Evolutionary conservation across 139 green algal genomes (phyloP), one percentile per base, ranked within the genome.

Genomic region (Ostreobium quekettii): DNA sequence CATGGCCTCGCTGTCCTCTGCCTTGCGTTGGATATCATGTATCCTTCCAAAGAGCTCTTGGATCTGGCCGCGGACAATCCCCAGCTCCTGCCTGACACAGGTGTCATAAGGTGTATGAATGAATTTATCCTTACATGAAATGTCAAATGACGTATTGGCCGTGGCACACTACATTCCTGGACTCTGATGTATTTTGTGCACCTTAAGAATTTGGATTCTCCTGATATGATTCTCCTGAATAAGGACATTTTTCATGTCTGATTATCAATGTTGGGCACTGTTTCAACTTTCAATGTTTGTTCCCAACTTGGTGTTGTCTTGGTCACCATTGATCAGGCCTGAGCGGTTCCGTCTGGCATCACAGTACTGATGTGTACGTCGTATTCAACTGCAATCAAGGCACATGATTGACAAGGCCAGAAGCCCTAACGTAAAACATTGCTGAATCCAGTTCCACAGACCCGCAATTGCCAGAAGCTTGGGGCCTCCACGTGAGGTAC

Each of bases 1-100:
- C 85, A 97, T 92, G 19, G 77, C 76, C 77, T 99, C 90, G 64
- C 82, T 96, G 74, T 92, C 81, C 70, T 92, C 87, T 5, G 89
- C 86, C 74, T 96, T 95, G 30, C 60, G 76, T 73, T 93, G 86
- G 64, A 98, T 98, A 47, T 95, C 91, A 2, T 70, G 58, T 8
- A 98, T 85, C 29, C 83, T 86, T 0, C 47, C 36, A 48, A 87
- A 88, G 37, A 98, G 84, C 64, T 95, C 87, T 46, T 83, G 71
- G 11, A 96, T 87, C 42, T 87, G 81, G 8, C 60, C 47, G n/a
- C 86, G 85, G 1, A 85, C 86, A 1, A 71, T 67, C 0, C 64
- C 70, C 53, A 96, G 74, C 56, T 93, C 88, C 66, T 92, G 76
- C 73, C 85, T 89, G 76, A 73, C 5, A 29, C 22, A 57, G 64